Base-by-base conservation (phyloP, 1,284 basidiomycete species). In the Cerrena zonata region DNA sequence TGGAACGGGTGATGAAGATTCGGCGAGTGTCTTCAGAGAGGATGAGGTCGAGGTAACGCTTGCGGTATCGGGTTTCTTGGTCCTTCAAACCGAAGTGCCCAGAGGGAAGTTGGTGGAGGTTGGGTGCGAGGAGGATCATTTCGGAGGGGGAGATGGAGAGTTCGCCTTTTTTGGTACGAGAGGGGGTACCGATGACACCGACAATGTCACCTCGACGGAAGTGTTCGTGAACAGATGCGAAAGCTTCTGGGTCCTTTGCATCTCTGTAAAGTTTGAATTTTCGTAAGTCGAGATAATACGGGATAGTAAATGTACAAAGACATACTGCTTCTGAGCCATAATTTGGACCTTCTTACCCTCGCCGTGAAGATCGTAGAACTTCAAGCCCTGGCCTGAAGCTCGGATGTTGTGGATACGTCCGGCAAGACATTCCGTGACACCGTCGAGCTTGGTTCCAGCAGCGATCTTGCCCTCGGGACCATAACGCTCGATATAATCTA, bases 41-140 rank as follows among this genome's bases (percentile, higher is more conserved):
- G 72, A 99, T 97, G 59, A 99, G 82, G 71, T 99, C 95, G 56
- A 99, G 85, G 77, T 99, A 98, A 52, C 95, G 88, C 87, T 98
- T 99, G 72, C 96, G 84, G 79, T 98, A 97, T 51, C 95, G 86
- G 48, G 90, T 93, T 72, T 99, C 95, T 68, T 93, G 89, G 73
- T 99, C 95, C 76, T 93, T 93, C 61, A 97, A 76, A 44, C 94
- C 94, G 56, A 89, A 92, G 69, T 91, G 89, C 57, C 82, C 81
- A 15, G 90, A 94, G 52, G 91, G 94, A 5, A 99, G 81, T 71
- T 96, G 94, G 74, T 98, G 95, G 30, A 99, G 77, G 71, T 94
- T 96, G 46, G 95, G 95, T 13, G 95, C 85, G 56, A 99, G 91
- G 45, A 99, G 89, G 58, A 84, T 75, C 76, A 96, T 91, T 46